These are phyloP conservation scores for Buxus sempervirens DNA, from an alignment of 164 flowering plant genomes.

Conservation along the genomic window DNA sequence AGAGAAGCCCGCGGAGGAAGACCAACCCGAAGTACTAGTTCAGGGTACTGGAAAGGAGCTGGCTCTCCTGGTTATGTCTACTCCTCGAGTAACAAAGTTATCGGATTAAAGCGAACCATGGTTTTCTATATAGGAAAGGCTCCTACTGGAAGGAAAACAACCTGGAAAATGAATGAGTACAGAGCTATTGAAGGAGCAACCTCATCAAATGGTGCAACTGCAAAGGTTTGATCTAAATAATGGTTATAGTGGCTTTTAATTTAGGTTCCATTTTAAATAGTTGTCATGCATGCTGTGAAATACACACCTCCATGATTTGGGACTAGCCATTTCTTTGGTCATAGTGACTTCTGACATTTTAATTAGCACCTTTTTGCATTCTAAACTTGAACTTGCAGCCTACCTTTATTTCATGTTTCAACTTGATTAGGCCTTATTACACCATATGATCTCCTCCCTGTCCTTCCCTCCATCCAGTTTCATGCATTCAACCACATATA, in stretches of 20 bases:
- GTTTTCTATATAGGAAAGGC: conserved; percentile 59
- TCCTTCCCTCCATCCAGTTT: no score
- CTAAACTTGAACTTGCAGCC: no score
- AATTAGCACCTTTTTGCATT: no score
- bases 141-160: conserved; percentile 54
- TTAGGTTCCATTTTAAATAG: no score
- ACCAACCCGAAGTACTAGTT: conserved; percentile 42
- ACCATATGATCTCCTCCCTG: background rate
- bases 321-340: no score
- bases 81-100: conserved; percentile 31
- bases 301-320: no score
- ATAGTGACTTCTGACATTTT: no score
- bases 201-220: conserved; percentile 9
- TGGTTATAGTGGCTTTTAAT: background rate
- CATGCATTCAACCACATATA: background rate
- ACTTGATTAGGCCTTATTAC: no score
- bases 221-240: conserved; percentile 16
- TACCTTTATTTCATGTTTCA: no score
- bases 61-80: conserved; percentile 59
- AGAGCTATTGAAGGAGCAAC: conserved; percentile 16
- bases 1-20: conserved; percentile 63
- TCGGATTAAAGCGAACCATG: conserved; percentile 58
- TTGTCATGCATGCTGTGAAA: no score
- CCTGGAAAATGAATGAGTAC: conserved; percentile 65
- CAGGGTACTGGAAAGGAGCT: conserved; percentile 75